A percentile compares a stretch with the other conserved stretches of the same genome.
phyloP scores from a whole-genome alignment of 129 eudicot genomes.

The Chrysanthemum makinoi region DNA sequence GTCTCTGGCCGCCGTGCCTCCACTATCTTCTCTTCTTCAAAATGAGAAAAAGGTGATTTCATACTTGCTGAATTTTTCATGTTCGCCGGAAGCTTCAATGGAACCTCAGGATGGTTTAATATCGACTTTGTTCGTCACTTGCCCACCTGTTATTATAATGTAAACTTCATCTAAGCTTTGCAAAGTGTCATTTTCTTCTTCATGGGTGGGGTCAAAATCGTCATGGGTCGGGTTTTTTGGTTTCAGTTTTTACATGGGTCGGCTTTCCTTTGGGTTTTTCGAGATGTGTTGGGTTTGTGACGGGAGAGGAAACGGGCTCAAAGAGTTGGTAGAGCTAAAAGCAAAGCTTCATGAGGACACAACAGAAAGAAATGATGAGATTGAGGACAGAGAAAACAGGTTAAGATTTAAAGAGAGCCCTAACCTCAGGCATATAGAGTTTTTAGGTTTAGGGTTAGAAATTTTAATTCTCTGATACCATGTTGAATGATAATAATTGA shows the following conservation, averaged over 20 bases:
- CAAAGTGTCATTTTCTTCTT: conserved; percentile 29
- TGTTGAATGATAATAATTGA: no score
- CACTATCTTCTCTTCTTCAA: conserved; percentile 55
- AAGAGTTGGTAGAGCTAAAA: no score
- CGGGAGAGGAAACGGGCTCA: no score
- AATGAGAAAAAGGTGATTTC: conserved; percentile 69
- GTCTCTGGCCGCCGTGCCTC: conserved; percentile 81
- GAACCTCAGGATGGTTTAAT: conserved; percentile 58
- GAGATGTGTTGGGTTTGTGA: not conserved
- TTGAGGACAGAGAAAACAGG: no score
- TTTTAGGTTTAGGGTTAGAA: no score
- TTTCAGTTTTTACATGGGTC: no score
- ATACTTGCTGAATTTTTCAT: conserved; percentile 80
- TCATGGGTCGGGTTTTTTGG: no score
- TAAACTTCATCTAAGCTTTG: conserved; percentile 63
- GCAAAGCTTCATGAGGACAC: no score
- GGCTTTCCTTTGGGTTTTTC: not conserved
- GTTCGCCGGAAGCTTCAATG: conserved; percentile 52
- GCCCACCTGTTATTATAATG: conserved; percentile 34
- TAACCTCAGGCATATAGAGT: no score
- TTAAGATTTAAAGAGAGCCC: no score
- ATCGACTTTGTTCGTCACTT: conserved; percentile 61
- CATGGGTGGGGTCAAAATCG: conserved; percentile 12
- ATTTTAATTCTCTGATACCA: no score
- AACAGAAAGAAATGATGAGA: no score